Evolutionary conservation across 2,329 filamentous ascomycete species (phyloP), one percentile per base, ranked within the genome.

Genomic region (Fusarium duplospermum): DNA sequence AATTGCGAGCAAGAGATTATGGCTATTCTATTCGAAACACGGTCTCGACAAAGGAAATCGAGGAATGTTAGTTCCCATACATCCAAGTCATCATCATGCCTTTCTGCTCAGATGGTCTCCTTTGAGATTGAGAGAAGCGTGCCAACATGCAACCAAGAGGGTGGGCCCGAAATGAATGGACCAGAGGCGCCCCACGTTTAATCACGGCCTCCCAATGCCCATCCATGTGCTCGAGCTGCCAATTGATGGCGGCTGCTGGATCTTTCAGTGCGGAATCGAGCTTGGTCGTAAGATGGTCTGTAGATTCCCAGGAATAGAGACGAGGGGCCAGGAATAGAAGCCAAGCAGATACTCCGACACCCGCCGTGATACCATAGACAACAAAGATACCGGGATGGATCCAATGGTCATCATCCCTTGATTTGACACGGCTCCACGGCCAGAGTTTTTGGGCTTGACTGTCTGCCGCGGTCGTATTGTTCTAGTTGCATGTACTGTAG

Each of bases 91-190:
- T 42, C 50, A 54, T 62, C 59, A 59, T 67, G 56, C 56, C 40
- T 62, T 42, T 58, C n/a, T 62, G 38, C 16, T 45, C 20, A 36
- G 9, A 42, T 67, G 66, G 29, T n/a, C 60, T 52, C 45, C 29
- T 27, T 67, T 24, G 57, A 66, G 47, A 72, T 62, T 35, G 22
- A 47, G 27, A 24, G 29, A 33, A 36, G 54, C 63, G 62, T 66
- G 54, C 54, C 29, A 62, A 27, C 56, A 59, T 58, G 54, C 22
- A 58, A 36, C 54, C 14, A 38, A 54, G 62, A 59, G 61, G 63
- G 52, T 67, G 70, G 70, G 57, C 57, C 61, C 61, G 57, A 77
- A 76, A 77, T 77, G 77, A 77, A 69, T 75, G 76, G 75, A 77
- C 35, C 66, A 66, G 64, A 64, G 62, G 52, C 42, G 76, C 75